Evolutionary conservation across 148 eudicot genomes (phyloP), one percentile per base, ranked within the genome.

Genomic region (Polygonum aviculare): DNA sequence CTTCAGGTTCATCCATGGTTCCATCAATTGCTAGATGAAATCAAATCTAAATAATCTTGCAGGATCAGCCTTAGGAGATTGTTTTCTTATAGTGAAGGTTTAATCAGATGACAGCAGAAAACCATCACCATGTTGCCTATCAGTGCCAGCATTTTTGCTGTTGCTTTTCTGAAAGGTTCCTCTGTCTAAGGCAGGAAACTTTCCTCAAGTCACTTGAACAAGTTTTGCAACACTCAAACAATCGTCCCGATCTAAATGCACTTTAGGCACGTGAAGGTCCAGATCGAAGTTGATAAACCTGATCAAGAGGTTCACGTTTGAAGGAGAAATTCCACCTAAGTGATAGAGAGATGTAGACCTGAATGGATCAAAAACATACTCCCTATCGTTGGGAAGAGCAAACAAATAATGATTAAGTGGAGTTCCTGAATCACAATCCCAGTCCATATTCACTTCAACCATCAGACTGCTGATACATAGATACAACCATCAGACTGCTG

Each of bases 371-470:
- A 79, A 88, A 74, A 93, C 82, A 39, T 79, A 82, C 44, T 89
- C 91, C 76, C 97, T 91, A 82, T 95, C 99, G 67, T 73, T 78
- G 10, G 99, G 99, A 72, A 93, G 94, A 19, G 99, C 94, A 88
- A 90, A 93, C 76, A 95, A 83, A 85, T 86, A 95, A 84, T 95
- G 99, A 83, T 95, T 88, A 78, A 93, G 85, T 11, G 99, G 97
- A 72, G 84, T 84, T 40, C 97, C 97, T 57, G 99, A 95, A 75
- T 89, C 97, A 84, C 99, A 95, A 79, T 85, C 97, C 99, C 99
- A 95, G 21, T 89, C 97, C 99, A 95, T 95, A 70, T 82, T 88
- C 74, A 95, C 96, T 85, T 91, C 97, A 78, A 93, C 74, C 76
- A 49, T 18, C 97, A 97, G 75, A 88, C 87, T 81, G 86, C 88